Evolutionary conservation across 192 early-diverging fungal species (phyloP).

Genomic region (Coemansia sp.): DNA sequence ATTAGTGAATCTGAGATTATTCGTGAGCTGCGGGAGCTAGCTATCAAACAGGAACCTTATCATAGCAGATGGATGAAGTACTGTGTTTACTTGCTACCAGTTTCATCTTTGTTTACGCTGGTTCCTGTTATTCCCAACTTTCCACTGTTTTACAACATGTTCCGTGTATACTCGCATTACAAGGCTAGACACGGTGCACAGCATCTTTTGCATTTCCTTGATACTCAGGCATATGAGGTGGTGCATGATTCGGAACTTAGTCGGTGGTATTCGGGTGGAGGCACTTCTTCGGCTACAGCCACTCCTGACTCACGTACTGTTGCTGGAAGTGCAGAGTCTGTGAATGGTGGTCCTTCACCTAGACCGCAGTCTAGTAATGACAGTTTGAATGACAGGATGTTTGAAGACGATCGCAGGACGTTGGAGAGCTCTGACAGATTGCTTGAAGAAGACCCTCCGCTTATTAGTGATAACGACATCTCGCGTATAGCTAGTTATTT

Average conservation of each 20-base stretch:
- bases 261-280: slow-evolving; percentile 22
- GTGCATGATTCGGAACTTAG: slow-evolving; percentile 31
- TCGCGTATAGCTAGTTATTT: slow-evolving; percentile 40
- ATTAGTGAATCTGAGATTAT: slow-evolving; percentile 46
- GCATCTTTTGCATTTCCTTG: slow-evolving; percentile 34
- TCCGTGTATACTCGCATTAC: slow-evolving; percentile 76
- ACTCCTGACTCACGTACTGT: slow-evolving; percentile 19
- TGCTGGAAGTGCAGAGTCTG: slow-evolving; percentile 1
- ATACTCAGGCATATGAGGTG: slow-evolving; percentile 28
- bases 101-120: slow-evolving; percentile 64
- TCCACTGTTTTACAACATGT: slow-evolving; percentile 73
- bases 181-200: slow-evolving; percentile 64
- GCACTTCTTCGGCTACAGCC: background rate
- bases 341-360: background rate
- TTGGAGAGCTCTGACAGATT: slow-evolving; percentile 27
- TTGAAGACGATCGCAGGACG: slow-evolving; percentile 26
- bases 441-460: slow-evolving; percentile 19
- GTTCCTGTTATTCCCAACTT: slow-evolving; percentile 76
- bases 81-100: slow-evolving; percentile 63
- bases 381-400: slow-evolving; percentile 15
- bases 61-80: slow-evolving; percentile 69
- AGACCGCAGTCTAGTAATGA: slow-evolving; percentile 8
- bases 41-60: slow-evolving; percentile 56
- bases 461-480: slow-evolving; percentile 36
- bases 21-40: slow-evolving; percentile 45